These are phyloP conservation scores for Gnomoniopsis smithogilvyi DNA, from an alignment of 2,329 filamentous ascomycete species.

Conservation along the genomic window DNA sequence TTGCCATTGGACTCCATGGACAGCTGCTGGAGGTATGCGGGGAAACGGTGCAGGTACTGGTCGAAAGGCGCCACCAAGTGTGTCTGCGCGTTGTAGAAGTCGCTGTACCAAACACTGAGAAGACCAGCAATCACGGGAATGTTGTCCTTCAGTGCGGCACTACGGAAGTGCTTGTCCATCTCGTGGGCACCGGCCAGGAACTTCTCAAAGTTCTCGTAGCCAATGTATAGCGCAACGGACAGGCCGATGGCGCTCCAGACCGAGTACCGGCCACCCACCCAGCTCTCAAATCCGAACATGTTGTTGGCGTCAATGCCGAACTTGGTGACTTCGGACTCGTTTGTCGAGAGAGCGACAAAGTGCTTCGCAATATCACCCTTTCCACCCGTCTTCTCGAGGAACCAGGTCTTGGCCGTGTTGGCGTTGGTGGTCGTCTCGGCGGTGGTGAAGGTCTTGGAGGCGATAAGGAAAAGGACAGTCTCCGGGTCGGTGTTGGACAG, in stretches of 20 bases:
- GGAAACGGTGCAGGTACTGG: conserved; percentile 98
- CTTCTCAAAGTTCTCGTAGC: conserved; percentile 95
- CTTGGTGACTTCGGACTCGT: conserved; percentile 92
- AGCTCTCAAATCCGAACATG: conserved; percentile 99
- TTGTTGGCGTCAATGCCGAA: conserved; percentile 98
- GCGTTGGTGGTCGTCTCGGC: conserved; percentile 97
- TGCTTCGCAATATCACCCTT: conserved; percentile 94
- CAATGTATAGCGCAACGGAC: conserved; percentile 91
- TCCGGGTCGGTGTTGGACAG: conserved; percentile 86
- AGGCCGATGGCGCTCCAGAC: conserved; percentile 98
- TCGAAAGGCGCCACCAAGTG: conserved; percentile 98
- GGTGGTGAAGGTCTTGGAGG: conserved; percentile 99
- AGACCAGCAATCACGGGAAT: conserved; percentile 91
- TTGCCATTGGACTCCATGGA: conserved; percentile 99
- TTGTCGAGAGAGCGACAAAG: conserved; percentile 97
- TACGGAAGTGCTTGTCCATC: conserved; percentile 98
- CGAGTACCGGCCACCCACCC: conserved; percentile 97
- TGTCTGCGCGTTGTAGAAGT: conserved; percentile 98
- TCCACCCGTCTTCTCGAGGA: conserved; percentile 75
- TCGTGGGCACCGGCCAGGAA: conserved; percentile 92
- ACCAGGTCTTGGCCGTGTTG: conserved; percentile 96
- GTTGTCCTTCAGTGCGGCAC: conserved; percentile 88
- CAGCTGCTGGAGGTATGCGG: conserved; percentile 96
- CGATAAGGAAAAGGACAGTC: conserved; percentile 97
- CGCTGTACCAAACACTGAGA: conserved; percentile 96